Conservation (phyloP, 441 rosid species). For the Aquilaria agallochum region DNA sequence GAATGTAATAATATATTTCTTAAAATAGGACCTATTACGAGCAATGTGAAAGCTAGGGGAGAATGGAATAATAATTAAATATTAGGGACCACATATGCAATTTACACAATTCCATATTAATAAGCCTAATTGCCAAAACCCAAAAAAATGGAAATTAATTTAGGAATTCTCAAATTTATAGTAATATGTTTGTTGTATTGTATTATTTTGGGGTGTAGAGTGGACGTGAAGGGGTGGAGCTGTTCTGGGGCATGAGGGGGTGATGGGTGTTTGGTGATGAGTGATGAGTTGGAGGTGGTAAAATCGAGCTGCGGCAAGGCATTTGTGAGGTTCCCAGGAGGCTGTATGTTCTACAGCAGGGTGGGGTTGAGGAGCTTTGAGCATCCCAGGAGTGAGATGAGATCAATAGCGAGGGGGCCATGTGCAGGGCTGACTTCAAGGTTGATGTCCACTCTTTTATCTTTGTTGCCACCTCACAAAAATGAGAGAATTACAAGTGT, state of each 20-base stretch:
- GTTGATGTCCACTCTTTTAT: constrained; percentile 61
- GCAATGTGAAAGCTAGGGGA: too few relatives aligned
- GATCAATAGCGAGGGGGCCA: constrained; percentile 81
- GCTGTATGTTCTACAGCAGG: constrained; percentile 86
- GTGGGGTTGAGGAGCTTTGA: constrained; percentile 89
- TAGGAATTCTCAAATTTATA: neutral
- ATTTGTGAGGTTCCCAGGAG: constrained; percentile 85
- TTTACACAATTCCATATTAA: constrained; percentile 33
- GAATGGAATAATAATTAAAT: too few relatives aligned
- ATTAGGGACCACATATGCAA: too few relatives aligned
- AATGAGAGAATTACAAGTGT: too few relatives aligned
- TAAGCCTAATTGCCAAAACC: neutral
- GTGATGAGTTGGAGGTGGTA: constrained; percentile 62
- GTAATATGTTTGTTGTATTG: neutral
- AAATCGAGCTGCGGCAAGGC: constrained; percentile 91
- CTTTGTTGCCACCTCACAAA: too few relatives aligned
- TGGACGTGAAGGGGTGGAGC: constrained; percentile 56
- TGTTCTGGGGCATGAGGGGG: constrained; percentile 83
- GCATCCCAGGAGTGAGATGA: constrained; percentile 71
- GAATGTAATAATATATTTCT: too few relatives aligned
- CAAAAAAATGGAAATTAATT: neutral
- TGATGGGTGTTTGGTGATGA: constrained; percentile 76
- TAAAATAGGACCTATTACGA: too few relatives aligned
- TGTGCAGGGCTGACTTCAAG: constrained; percentile 82
- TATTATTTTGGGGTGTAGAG: constrained; percentile 36